phyloP scores from a whole-genome alignment of 2,329 filamentous ascomycete species.

The Didymella pinodella region DNA sequence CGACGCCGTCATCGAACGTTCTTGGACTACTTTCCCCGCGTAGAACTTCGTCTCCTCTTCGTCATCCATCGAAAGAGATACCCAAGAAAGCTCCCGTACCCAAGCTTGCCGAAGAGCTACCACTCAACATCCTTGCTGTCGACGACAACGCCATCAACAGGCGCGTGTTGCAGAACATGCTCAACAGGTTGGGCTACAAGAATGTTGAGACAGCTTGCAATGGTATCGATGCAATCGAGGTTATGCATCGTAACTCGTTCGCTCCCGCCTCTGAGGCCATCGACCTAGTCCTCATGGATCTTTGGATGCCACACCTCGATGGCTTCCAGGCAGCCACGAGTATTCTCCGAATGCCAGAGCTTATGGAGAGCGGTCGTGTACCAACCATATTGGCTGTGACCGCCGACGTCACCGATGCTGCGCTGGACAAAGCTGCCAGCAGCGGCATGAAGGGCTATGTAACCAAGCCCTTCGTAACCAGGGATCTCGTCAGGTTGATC shows the following conservation, averaged over 20 bases:
- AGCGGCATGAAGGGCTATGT: constrained; percentile 74
- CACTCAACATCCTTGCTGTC: constrained; percentile 72
- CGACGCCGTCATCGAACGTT: constrained; percentile 16
- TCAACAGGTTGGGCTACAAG: constrained; percentile 71
- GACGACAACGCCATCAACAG: constrained; percentile 79
- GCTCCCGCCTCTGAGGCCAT: constrained; percentile 52
- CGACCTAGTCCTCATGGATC: constrained; percentile 74
- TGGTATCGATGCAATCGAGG: constrained; percentile 70
- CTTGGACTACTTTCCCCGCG: constrained; percentile 41
- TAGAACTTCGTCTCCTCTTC: constrained; percentile 40
- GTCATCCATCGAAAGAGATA: constrained; percentile 35
- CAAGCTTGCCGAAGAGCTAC: constrained; percentile 65
- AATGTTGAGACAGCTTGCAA: constrained; percentile 72
- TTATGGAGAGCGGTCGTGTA: constrained; percentile 41
- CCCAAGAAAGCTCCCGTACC: constrained; percentile 31
- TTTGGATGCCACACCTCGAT: constrained; percentile 80
- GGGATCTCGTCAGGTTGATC: constrained; percentile 69
- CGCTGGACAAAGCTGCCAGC: constrained; percentile 65
- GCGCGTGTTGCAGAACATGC: constrained; percentile 70
- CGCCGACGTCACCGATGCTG: constrained; percentile 71
- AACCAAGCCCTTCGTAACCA: constrained; percentile 71
- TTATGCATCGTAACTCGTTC: constrained; percentile 58
- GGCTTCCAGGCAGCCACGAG: constrained; percentile 72
- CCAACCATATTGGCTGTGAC: constrained; percentile 68
- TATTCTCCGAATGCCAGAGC: constrained; percentile 62